Base-by-base conservation (phyloP, 805 yeast genomes). In the Kluyveromyces nonfermentans region DNA sequence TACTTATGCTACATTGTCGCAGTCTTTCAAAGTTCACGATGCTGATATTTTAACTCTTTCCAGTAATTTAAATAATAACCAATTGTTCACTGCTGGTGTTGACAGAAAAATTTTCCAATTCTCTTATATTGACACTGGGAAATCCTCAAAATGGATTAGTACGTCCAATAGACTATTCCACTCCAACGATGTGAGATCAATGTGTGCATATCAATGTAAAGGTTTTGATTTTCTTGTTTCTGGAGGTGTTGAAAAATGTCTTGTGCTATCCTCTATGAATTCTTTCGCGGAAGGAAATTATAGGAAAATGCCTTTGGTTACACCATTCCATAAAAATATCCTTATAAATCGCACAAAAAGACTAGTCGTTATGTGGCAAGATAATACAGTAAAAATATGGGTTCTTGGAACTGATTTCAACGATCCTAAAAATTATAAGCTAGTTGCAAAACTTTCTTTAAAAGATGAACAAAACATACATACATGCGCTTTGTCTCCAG, bases 101-200 rank as follows among this genome's bases (percentile, higher is more conserved):
- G 99, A 93, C 62, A 75, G 97, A 55, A 88, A 88, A 58, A 86
- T 93, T 40, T 84, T 78, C 57, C 83, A 80, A 55, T 85, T 82
- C 62, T 63, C 58, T 45, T 52, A 49, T 22, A 37, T 64, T 5
- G 54, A 60, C n/a, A 51, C 43, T 4, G 45, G 45, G 19, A 48
- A 46, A 10, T 54, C 55, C 43, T 51, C 46, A 35, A 78, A 79
- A 57, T 90, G 97, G 97, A 75, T 83, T 15, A 81, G 78, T 54
- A 73, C 79, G 49, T 74, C 80, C 43, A 85, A 80, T 62, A 74
- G 96, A 56, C 71, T 90, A 43, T 71, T 88, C 48, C 97, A 93
- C 62, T 77, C 93, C 33, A 84, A 76, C 59, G 97, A 89, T 63
- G 78, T 89, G 33, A 78, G 96, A 57, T 69, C 93, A 1, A 75